Base-by-base conservation (phyloP, 2,329 filamentous ascomycete genomes). In the Trichoderma hamatum region DNA sequence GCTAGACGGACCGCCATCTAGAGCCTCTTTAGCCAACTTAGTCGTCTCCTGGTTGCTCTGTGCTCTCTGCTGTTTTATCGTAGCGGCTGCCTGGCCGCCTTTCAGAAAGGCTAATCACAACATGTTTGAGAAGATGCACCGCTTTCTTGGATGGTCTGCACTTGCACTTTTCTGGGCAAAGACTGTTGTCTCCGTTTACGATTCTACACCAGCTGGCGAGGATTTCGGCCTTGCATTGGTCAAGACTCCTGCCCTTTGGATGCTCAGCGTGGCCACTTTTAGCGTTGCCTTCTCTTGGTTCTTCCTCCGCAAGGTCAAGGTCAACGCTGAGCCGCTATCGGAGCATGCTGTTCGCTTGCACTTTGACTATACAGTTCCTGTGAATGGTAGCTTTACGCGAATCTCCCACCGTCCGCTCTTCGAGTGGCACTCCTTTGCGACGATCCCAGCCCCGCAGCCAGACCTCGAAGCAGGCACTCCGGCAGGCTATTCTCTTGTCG, bases 351-450 rank as follows among this genome's bases (percentile, higher is more conserved):
- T 92, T 34, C 87, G 89, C 51, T 85, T 96, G 24, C 87, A 90
- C 75, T 91, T 94, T 74, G 82, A 84, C 75, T 89, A 91, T 78
- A 84, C 86, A 21, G 83, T 85, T 26, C 87, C 88, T 10, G 83
- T 85, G 64, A 81, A 81, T 56, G 80, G 80, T 0, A 80, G 73
- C 73, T 82, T 82, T 70, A 80, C 80, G 3, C 87, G 90, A 51
- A 79, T 93, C 28, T 86, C 90, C 3, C 84, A 85, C 65, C 82
- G 84, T 10, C 90, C 91, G 0, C 81, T 93, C 49, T 79, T 84
- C 10, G 91, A 94, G 78, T 92, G 90, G 84, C 92, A 94, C 79
- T 87, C 89, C 0, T 94, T 94, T 75, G 92, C 91, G 54, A 90
- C 89, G 1, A 91, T 94, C 70, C 88, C 90, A 1, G 84, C 88